Evolutionary conservation across 2,329 filamentous ascomycete species (phyloP).

Genomic region (Stagonosporopsis tanaceti): DNA sequence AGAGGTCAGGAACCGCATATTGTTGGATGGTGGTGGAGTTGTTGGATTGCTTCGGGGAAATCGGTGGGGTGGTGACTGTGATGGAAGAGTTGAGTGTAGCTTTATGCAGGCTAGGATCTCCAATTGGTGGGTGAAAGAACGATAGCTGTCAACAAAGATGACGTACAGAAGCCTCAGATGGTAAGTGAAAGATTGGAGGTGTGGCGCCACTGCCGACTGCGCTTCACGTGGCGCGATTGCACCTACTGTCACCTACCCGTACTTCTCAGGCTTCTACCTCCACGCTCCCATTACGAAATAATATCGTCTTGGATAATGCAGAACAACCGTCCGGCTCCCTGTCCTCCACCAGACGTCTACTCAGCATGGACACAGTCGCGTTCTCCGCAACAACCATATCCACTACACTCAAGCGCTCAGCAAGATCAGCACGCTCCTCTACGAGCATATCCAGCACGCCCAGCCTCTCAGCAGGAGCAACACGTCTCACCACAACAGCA

Average conservation of each 20-base stretch:
- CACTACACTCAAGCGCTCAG: background rate
- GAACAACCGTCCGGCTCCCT: background rate
- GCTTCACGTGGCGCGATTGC: background rate
- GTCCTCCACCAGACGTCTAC: constrained; percentile 6
- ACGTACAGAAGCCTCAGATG: too few species aligned
- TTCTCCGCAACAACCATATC: background rate
- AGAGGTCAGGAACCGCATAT: constrained; percentile 5
- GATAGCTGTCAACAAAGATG: too few species aligned
- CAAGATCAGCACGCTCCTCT: background rate
- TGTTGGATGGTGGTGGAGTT: background rate
- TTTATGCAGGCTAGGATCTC: background rate
- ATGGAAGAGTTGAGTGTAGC: background rate
- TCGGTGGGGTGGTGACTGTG: background rate
- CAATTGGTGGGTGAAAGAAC: background rate
- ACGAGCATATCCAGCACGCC: background rate
- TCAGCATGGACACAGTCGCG: background rate
- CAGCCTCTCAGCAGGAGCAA: background rate
- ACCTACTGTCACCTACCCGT: background rate
- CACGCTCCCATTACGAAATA: too few species aligned
- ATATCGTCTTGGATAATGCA: background rate
- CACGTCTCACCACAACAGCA: background rate
- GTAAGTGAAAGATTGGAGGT: background rate
- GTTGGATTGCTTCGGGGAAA: background rate
- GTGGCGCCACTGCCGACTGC: background rate
- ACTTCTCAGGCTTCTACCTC: too few species aligned